Evolutionary conservation across 2,329 filamentous ascomycete species (phyloP).

Genomic region (Phialophora expanda): DNA sequence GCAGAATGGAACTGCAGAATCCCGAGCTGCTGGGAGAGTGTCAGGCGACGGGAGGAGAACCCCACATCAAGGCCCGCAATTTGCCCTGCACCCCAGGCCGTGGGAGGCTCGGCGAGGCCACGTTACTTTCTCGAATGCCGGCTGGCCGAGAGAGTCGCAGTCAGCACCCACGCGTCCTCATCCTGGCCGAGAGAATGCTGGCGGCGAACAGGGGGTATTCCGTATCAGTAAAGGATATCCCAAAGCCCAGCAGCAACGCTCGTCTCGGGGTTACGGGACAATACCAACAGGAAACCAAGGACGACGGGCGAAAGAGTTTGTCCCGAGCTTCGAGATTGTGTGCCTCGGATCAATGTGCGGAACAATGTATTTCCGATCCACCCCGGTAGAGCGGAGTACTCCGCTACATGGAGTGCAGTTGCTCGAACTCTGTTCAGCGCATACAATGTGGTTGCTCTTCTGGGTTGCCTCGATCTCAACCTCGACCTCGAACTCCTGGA

Average conservation of each 20-base stretch:
- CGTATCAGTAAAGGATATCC: not conserved
- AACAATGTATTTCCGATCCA: not conserved
- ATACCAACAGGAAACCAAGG: not conserved
- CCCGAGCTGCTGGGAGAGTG: conserved; percentile 1
- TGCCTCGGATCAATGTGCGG: not conserved
- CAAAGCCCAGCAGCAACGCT: not conserved
- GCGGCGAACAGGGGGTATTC: not conserved
- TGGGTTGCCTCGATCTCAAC: too few relatives aligned
- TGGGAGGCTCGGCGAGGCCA: not conserved
- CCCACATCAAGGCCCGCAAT: conserved; percentile 1
- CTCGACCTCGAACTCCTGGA: too few relatives aligned
- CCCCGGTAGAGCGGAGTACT: not conserved
- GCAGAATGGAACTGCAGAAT: not conserved
- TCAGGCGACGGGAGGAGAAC: conserved; percentile 6
- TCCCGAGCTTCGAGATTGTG: not conserved
- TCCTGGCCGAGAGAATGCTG: not conserved
- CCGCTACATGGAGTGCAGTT: too few relatives aligned
- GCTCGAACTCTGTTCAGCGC: too few relatives aligned
- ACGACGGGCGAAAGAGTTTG: not conserved
- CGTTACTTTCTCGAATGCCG: conserved; percentile 4
- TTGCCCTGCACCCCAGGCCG: conserved; percentile 1
- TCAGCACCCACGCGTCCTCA: not conserved
- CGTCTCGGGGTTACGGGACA: not conserved
- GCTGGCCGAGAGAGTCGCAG: not conserved
- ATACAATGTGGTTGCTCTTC: too few relatives aligned